Percentiles rank a stretch among this genome's conserved stretches.
phyloP scores from a whole-genome alignment of 768 basidiomycete genomes.

The Tylopilus subfusipes region DNA sequence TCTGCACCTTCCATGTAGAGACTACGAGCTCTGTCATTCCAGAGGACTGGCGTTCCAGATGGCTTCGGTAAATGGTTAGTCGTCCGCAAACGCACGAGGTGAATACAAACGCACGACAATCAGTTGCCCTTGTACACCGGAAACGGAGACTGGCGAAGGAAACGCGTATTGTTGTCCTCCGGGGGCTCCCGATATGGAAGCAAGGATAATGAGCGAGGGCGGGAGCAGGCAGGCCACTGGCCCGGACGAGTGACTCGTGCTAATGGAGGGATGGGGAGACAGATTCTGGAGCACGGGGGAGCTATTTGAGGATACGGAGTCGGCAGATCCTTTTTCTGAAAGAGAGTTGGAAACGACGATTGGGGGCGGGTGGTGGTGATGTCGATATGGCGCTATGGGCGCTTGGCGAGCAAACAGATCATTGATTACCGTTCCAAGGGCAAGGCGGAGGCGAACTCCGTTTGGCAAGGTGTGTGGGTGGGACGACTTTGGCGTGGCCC shows the following conservation, averaged over 20 bases:
- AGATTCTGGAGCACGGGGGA: constrained; percentile 23
- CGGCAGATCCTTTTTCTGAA: constrained; percentile 25
- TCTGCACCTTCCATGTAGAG: constrained; percentile 63
- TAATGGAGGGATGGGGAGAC: constrained; percentile 25
- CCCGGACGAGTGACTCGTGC: constrained; percentile 18
- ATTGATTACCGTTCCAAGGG: constrained; percentile 73
- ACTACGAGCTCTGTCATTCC: constrained; percentile 41
- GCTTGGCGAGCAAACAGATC: constrained; percentile 76
- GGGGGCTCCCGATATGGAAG: constrained; percentile 26
- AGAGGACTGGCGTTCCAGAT: constrained; percentile 19
- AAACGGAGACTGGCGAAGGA: constrained; percentile 3
- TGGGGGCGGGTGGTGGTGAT: constrained; percentile 34
- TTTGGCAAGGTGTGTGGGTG: constrained; percentile 71
- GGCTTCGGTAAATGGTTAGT: constrained; percentile 5
- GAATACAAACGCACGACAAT: constrained; percentile 10
- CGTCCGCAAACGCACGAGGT: not conserved
- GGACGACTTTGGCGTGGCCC: constrained; percentile 25
- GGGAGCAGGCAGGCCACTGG: constrained; percentile 21
- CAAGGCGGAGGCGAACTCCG: constrained; percentile 74
- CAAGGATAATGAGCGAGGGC: constrained; percentile 29
- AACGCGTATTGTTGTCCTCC: constrained; percentile 4
- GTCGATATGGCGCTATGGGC: constrained; percentile 39
- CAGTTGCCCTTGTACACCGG: constrained; percentile 7
- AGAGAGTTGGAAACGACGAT: constrained; percentile 28
- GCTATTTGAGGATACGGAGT: constrained; percentile 17